Evolutionary conservation across 2,329 filamentous ascomycete species (phyloP), one percentile per base, ranked within the genome.

Genomic region (Stachybotrys chlorohalonatus): DNA sequence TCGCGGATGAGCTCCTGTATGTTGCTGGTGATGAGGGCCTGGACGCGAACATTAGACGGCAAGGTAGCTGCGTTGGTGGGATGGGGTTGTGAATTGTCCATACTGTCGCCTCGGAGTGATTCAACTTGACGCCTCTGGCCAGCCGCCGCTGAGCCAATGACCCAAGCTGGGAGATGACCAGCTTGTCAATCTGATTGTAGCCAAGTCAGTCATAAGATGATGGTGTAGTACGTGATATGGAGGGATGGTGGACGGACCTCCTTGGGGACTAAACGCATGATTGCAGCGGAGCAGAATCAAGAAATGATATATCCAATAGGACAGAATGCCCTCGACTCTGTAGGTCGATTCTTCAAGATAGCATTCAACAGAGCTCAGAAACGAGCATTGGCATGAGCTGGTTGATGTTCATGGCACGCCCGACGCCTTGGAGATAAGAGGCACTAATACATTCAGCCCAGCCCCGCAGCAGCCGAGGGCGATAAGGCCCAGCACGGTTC

Each of bases 1-100:
- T 97, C 93, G 70, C 93, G 92, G 70, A 97, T 95, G 64, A 96
- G 86, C 81, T 97, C 93, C 71, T 96, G 93, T 52, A 97, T 80
- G 70, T 92, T 92, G 68, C 83, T 91, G 58, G 92, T 86, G 65
- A 96, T 95, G 61, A 92, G 80, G 31, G 87, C 87, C 85, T 88
- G 52, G 49, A 3, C 24, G 9, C 30, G 17, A 11, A 15, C 15
- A 7, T 7, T 48, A 15, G 15, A 7, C 36, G 11, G 36, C 36
- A 7, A 39, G 36, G n/a, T 24, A 16, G 46, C n/a, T 24, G 46
- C 17, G 39, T n/a, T 45, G n/a, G 9, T 9, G 39, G n/a, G 9
- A 45, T 45, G 9, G 9, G 9, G n/a, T 48, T n/a, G 46, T 48
- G 7, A 48, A 48, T 48, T 48, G 46, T 31, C 11, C 71, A 65